Conservation (phyloP, 2,329 filamentous ascomycete genomes). For the Zymoseptoria tritici region DNA sequence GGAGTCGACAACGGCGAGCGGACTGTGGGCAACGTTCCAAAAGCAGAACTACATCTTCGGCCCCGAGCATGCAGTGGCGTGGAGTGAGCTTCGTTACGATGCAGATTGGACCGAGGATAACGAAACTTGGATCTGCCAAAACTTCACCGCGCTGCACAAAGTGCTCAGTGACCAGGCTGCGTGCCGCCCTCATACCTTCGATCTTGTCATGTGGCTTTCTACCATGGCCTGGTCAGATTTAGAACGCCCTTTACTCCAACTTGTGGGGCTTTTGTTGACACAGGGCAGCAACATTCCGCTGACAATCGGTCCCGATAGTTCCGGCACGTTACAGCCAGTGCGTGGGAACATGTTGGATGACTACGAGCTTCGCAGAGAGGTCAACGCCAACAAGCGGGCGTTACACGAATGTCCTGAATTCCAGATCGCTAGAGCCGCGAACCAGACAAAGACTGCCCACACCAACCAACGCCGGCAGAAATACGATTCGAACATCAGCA, state of each 20-base stretch:
- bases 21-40: conserved; percentile 2
- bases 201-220: conserved; percentile 22
- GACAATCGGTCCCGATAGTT: too few species aligned
- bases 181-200: conserved; percentile 3
- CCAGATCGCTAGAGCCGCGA: background rate
- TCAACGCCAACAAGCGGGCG: background rate
- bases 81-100: background rate
- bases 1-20: background rate
- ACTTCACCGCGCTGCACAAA: background rate
- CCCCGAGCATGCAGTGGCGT: background rate
- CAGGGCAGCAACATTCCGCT: background rate
- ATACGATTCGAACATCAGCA: background rate
- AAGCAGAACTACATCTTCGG: background rate
- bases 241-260: background rate
- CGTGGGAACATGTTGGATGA: background rate
- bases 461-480: background rate
- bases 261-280: background rate
- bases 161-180: background rate
- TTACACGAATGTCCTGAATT: background rate
- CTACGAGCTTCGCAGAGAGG: background rate
- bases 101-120: background rate
- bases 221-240: conserved; percentile 35
- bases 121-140: background rate
- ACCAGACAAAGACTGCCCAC: background rate
- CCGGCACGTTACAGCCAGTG: background rate